Evolutionary conservation across 1,284 basidiomycete species (phyloP).

Genomic region (Puccinia polysora): DNA sequence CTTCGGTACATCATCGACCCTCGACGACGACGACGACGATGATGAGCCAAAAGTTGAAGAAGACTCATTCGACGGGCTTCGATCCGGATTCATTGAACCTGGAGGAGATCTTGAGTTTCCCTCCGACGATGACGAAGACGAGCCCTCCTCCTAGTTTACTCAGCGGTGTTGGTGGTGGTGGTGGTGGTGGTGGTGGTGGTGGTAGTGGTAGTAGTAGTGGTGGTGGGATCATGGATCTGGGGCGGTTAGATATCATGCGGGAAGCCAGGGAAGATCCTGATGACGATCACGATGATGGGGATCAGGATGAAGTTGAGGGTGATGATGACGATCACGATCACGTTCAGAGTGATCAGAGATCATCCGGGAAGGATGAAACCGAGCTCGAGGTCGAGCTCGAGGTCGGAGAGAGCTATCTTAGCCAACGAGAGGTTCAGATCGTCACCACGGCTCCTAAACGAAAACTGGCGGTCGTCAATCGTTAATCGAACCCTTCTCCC

Average conservation of each 20-base stretch:
- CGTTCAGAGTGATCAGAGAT: no score
- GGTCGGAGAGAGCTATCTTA: slow-evolving; percentile 2
- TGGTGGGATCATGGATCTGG: not conserved
- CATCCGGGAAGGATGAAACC: no score
- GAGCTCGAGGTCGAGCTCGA: not conserved
- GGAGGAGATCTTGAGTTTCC: no score
- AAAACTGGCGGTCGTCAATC: slow-evolving; percentile 28
- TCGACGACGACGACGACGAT: not conserved
- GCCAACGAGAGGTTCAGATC: slow-evolving; percentile 26
- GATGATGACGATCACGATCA: not conserved
- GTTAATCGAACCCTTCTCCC: no score
- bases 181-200: not conserved
- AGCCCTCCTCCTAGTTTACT: no score
- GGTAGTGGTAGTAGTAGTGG: not conserved
- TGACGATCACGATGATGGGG: not conserved
- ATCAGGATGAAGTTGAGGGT: not conserved
- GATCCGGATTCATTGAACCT: no score
- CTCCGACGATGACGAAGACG: no score
- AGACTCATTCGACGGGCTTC: no score
- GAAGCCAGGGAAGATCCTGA: no score
- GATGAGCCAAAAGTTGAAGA: no score
- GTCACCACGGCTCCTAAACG: slow-evolving; percentile 32
- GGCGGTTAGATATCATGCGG: no score
- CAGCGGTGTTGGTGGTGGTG: no score
- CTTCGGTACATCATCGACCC: not conserved